Evolutionary conservation across 2,329 filamentous ascomycete genomes (phyloP).

Genomic region (Aspergillus tanneri): DNA sequence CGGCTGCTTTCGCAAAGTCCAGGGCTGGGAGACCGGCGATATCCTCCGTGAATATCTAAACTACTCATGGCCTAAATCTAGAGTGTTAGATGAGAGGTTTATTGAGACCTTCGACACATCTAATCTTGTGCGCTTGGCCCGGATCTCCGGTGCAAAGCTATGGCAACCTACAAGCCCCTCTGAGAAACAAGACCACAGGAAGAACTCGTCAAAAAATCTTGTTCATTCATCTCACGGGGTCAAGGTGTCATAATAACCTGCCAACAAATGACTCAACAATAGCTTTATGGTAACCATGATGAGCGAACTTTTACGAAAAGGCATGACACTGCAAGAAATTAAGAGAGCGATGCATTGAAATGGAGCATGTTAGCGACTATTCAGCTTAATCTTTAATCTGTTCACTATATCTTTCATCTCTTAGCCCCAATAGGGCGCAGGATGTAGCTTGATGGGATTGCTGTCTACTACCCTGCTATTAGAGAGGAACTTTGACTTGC

Average conservation of each 20-base stretch:
- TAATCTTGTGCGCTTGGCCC: conserved; percentile 20
- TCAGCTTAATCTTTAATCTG: background rate
- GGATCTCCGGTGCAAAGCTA: conserved; percentile 16
- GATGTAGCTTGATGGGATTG: background rate
- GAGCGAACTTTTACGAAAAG: background rate
- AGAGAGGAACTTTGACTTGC: background rate
- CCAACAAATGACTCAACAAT: background rate
- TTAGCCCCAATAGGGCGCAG: background rate
- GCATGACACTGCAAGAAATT: background rate
- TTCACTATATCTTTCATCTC: background rate
- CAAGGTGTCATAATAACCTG: background rate
- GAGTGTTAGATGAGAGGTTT: conserved; percentile 36
- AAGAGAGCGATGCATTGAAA: background rate
- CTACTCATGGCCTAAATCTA: conserved; percentile 56
- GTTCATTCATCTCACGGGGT: conserved; percentile 7
- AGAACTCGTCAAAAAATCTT: conserved; percentile 8
- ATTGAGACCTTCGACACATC: conserved; percentile 28
- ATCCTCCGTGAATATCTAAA: conserved; percentile 71
- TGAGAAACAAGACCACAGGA: conserved; percentile 4
- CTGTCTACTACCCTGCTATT: background rate
- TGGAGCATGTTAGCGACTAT: background rate
- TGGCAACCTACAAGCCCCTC: conserved; percentile 16
- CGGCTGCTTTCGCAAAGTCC: conserved; percentile 71
- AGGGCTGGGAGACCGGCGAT: conserved; percentile 62
- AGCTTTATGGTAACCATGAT: background rate